Evolutionary conservation across 2,329 filamentous ascomycete genomes (phyloP), one percentile per base, ranked within the genome.

Genomic region (Aspergillus aculeatus): DNA sequence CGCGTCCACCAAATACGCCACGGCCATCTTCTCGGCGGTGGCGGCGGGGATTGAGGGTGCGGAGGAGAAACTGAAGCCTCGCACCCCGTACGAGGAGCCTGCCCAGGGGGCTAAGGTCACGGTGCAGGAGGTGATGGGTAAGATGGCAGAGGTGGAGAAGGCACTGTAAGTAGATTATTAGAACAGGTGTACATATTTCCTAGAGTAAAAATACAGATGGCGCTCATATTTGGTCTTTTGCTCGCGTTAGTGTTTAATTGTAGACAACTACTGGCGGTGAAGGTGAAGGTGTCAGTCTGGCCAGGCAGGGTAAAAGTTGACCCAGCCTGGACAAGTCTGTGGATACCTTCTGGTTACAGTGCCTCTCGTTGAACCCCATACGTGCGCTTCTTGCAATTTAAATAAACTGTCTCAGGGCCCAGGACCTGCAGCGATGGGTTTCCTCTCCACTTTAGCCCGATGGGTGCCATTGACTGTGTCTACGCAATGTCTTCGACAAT

Each of bases 1-100:
- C 66, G 86, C 86, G 9, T 80, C 81, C 2, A 85, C 84, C n/a
- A 90, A 91, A 75, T 89, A 88, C 69, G 88, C 87, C 0, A 86
- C 85, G 0, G 82, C 84, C 2, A 74, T 86, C 32, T 85, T 82
- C 64, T 84, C 84, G 35, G 88, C 86, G 1, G 80, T 73, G 58
- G 72, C 75, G 54, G 87, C 87, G 1, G 86, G 85, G 0, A 83
- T 90, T 41, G 80, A 84, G 60, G 82, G 80, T 1, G 85, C 86
- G 2, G 82, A 82, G 72, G 78, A 81, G 71, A 83, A 84, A 73
- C 70, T 89, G 72, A 77, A 75, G 70, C 86, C 86, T 0, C 78
- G 87, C 57, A 80, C 81, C 59, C 87, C 88, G n/a, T 90, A 90
- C 68, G 77, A 84, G 64, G 74, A 77, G 61, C 73, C 77, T 0